Base-by-base conservation (phyloP, 768 basidiomycete species). In the Leccinum incarnatum region DNA sequence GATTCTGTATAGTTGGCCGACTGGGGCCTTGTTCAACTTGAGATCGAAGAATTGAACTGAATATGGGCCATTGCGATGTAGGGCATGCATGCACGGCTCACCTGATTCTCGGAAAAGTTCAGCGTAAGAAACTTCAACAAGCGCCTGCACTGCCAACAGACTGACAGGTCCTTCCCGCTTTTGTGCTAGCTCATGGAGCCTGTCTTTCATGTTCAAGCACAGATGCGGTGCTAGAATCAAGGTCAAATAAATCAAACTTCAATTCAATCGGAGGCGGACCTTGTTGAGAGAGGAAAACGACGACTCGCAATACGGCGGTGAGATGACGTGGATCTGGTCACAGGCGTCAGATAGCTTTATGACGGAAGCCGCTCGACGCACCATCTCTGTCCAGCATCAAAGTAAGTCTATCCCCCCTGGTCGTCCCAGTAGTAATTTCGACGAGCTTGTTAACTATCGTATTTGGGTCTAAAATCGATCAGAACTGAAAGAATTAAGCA, bases 101-200 rank as follows among this genome's bases (percentile, higher is more conserved):
- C 67, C 56, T 59, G 59, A 53, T 42, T 60, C 56, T 19, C 54
- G 60, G 6, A 40, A 14, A 11, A 58, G 40, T 56, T 60, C 58
- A 8, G 56, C 48, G 9, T 54, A 47, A 12, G 62, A 61, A 23
- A 68, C 25, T 17, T 58, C 61, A 19, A 68, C 59, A 1, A 68
- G 57, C 14, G 58, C 66, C 21, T 68, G 63, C 10, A 67, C 67
- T 30, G 66, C 67, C 32, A 65, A 50, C 36, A 65, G 17, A 40
- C 66, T 63, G 14, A 61, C 60, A 15, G 59, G 59, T 3, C 62
- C 62, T 40, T 58, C 42, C 37, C 46, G 54, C 14, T 25, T 36
- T 21, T 52, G 34, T n/a, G 64, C 63, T 42, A 65, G 51, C 30
- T 65, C 53, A 2, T 60, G 56, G 49, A 65, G 62, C 19, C 53